These are phyloP conservation scores for Fusarium nisikadoi DNA, from an alignment of 2,329 filamentous ascomycete species.

Conservation along the genomic window DNA sequence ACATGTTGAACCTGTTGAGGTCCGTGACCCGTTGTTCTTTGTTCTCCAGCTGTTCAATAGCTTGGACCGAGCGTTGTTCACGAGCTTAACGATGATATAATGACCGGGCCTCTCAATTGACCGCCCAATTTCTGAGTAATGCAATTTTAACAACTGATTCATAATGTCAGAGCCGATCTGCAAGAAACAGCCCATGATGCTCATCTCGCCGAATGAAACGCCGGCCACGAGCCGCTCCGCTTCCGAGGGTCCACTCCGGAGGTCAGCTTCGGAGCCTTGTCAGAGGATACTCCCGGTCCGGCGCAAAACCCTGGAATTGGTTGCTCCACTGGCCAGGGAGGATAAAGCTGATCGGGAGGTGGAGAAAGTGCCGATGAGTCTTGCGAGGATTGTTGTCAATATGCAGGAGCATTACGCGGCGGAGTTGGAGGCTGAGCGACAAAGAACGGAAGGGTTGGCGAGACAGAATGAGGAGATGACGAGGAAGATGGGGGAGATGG, in stretches of 20 bases:
- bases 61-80: neutral
- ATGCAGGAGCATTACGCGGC: slow-evolving; percentile 39
- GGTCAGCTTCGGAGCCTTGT: neutral
- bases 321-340: rapidly evolving
- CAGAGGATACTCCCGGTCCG: neutral
- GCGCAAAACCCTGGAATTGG: neutral
- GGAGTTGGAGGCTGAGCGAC: slow-evolving; percentile 28
- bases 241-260: slow-evolving; percentile 20
- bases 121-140: neutral
- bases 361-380: slow-evolving; percentile 7
- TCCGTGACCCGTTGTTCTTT: slow-evolving; percentile 32
- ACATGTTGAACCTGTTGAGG: neutral
- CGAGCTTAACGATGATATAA: neutral
- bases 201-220: slow-evolving; percentile 25
- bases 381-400: slow-evolving; percentile 30
- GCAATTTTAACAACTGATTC: neutral
- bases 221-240: slow-evolving; percentile 20
- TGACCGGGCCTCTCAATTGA: neutral
- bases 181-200: neutral
- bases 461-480: slow-evolving; percentile 6
- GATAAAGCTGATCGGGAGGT: neutral
- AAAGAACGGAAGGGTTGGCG: neutral
- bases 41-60: slow-evolving; percentile 8
- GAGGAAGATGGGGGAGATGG: slow-evolving; percentile 11
- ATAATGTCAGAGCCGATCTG: neutral